A percentile compares a stretch with the other conserved stretches of the same genome.
These are phyloP conservation scores for Juncus inflexus DNA, from an alignment of 176 grass and related monocot species.

Conservation along the genomic window DNA sequence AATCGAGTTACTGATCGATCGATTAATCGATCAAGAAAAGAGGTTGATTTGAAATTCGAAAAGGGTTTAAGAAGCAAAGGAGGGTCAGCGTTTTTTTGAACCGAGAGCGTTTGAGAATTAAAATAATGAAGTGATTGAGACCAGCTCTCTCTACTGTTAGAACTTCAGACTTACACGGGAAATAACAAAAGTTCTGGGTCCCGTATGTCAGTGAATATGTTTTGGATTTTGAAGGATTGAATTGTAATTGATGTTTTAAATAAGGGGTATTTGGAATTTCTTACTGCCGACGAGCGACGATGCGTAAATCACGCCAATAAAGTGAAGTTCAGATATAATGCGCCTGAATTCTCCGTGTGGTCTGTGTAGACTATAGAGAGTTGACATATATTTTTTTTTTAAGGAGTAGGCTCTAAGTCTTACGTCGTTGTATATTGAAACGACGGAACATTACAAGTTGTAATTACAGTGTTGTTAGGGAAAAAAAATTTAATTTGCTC, in stretches of 20 bases:
- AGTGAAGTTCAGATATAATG: too few relatives aligned
- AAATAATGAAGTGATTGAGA: not conserved
- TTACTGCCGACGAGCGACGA: too few relatives aligned
- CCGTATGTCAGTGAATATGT: not conserved
- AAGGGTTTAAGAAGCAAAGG: not conserved
- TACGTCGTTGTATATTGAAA: too few relatives aligned
- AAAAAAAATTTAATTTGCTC: too few relatives aligned
- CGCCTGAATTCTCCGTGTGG: too few relatives aligned
- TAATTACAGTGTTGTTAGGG: too few relatives aligned
- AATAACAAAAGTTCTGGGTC: not conserved
- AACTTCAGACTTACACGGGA: not conserved
- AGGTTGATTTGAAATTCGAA: not conserved
- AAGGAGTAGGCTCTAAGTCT: too few relatives aligned
- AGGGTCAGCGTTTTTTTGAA: constrained; percentile 25
- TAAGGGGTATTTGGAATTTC: constrained; percentile 3
- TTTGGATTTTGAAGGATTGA: not conserved
- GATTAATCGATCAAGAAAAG: not conserved
- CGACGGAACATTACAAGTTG: too few relatives aligned
- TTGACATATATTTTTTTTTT: too few relatives aligned
- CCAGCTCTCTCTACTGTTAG: not conserved
- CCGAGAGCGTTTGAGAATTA: not conserved
- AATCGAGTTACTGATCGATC: constrained; percentile 2
- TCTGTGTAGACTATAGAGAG: too few relatives aligned
- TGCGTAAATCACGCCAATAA: too few relatives aligned
- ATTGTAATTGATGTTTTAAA: not conserved